Evolutionary conservation across 2,329 filamentous ascomycete genomes (phyloP).

Genomic region (Trichoderma aggressivum): DNA sequence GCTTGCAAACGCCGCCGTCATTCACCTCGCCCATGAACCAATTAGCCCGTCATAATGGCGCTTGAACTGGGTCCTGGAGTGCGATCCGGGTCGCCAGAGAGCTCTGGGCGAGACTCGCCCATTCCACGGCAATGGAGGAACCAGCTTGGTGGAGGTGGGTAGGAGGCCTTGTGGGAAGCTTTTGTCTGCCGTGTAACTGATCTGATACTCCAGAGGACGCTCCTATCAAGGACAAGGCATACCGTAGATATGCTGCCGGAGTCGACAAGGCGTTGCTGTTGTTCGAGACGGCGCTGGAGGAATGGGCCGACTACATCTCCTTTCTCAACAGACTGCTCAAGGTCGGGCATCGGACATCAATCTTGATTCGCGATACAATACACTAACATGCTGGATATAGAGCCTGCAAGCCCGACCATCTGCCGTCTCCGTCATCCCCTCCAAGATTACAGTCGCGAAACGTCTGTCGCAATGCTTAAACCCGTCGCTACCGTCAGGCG

Average conservation of each 20-base stretch:
- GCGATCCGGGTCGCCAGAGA: slow-evolving; percentile 69
- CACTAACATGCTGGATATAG: slow-evolving; percentile 41
- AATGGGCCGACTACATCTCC: slow-evolving; percentile 99
- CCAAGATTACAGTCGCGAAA: slow-evolving; percentile 80
- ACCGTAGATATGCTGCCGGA: slow-evolving; percentile 83
- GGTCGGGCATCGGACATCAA: slow-evolving; percentile 44
- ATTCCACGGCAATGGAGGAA: slow-evolving; percentile 73
- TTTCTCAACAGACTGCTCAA: slow-evolving; percentile 89
- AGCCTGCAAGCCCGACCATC: slow-evolving; percentile 83
- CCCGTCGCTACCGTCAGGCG: slow-evolving; percentile 86
- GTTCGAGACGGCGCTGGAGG: slow-evolving; percentile 90
- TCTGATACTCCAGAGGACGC: slow-evolving; percentile 45
- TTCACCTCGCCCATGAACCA: slow-evolving; percentile 15
- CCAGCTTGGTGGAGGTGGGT: slow-evolving; percentile 71
- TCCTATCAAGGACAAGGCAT: slow-evolving; percentile 61
- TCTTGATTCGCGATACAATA: background rate
- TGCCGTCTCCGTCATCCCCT: slow-evolving; percentile 69
- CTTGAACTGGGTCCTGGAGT: slow-evolving; percentile 57
- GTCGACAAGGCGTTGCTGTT: slow-evolving; percentile 84
- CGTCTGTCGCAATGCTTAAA: slow-evolving; percentile 94
- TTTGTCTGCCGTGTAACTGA: background rate
- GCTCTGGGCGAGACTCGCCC: slow-evolving; percentile 78
- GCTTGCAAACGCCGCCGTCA: slow-evolving; percentile 2
- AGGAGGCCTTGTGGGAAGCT: background rate
- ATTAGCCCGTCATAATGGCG: slow-evolving; percentile 50